Base-by-base conservation (phyloP, 2,329 filamentous ascomycete species). In the Remersonia thermophila region DNA sequence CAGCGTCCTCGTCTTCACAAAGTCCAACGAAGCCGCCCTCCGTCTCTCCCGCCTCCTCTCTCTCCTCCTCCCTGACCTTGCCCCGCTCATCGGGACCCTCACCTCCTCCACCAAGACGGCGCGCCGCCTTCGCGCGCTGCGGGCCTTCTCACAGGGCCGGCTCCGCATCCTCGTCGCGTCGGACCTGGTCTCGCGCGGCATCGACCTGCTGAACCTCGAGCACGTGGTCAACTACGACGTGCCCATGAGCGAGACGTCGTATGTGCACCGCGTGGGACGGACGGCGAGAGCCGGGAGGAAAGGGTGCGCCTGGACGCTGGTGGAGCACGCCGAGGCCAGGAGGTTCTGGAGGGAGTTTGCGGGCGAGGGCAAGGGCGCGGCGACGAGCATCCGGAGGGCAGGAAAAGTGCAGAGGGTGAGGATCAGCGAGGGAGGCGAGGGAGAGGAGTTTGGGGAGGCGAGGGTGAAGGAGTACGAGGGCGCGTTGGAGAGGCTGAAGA, bases 201-300 rank as follows among this genome's bases (percentile, higher is more conserved):
- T 96, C 17, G 89, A 96, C 56, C 68, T 94, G 10, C 73, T 76
- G 1, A 70, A 73, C 32, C 71, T 96, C 32, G 77, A 78, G 26
- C 83, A 93, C 52, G 85, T 96, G 32, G 66, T 96, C 58, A 95
- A 94, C 61, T 96, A 96, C 63, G 89, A 95, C 55, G 69, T 95
- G 35, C 89, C 89, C 0, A 71, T 76, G 4, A 87, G 80, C 51
- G 64, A 86, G 25, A 81, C 80, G 5, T 80, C 77, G 16, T 96
- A 96, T 50, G 77, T 96, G 4, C 91, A 96, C 56, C 80, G 91
- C 28, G 85, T 95, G 2, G 89, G 91, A 27, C 77, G 91, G 38
- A 95, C 89, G 1, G 89, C 89, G 1, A 71, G 87, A 54, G 91
- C 84, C 0, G 85, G 82, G 1, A 74, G 76, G 37, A 47, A 61